Percentiles rank a stretch among this genome's conserved stretches.
Conservation (phyloP, 768 basidiomycete species). For the Pholiota molesta region DNA sequence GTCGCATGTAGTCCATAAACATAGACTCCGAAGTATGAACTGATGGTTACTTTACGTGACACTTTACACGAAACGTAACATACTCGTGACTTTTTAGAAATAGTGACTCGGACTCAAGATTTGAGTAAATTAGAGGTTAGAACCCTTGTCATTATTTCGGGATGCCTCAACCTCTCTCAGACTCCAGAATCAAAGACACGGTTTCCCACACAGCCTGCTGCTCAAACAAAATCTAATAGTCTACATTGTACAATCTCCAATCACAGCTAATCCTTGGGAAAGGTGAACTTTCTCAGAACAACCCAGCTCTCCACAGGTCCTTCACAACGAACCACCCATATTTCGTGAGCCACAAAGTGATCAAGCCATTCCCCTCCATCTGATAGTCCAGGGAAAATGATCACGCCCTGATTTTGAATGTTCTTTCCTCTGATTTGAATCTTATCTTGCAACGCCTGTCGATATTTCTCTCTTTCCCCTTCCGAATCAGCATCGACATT, state of each 20-base stretch:
- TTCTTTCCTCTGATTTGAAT: constrained; percentile 25
- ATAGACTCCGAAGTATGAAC: too few relatives aligned
- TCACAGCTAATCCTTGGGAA: constrained; percentile 10
- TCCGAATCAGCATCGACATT: constrained; percentile 56
- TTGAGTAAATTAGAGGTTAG: too few relatives aligned
- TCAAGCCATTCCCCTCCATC: constrained; percentile 37
- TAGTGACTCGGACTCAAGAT: background rate
- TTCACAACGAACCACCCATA: constrained; percentile 64
- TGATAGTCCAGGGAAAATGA: constrained; percentile 34
- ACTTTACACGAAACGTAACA: constrained; percentile 1
- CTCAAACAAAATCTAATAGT: too few relatives aligned
- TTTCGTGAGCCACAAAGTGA: constrained; percentile 48
- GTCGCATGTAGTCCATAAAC: too few relatives aligned
- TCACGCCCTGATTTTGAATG: constrained; percentile 25
- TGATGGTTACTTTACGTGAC: background rate
- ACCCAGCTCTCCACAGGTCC: constrained; percentile 65
- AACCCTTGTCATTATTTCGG: too few relatives aligned
- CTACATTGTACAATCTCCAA: background rate
- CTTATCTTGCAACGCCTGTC: constrained; percentile 41
- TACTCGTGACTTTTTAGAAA: background rate
- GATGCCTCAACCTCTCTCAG: too few relatives aligned
- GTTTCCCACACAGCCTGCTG: too few relatives aligned
- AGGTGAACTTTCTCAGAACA: constrained; percentile 39
- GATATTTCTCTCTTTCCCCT: constrained; percentile 52
- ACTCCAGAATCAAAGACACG: too few relatives aligned